A percentile compares a stretch with the other conserved stretches of the same genome.
These are phyloP conservation scores for Cryptococcus sp. DNA, from an alignment of 1,284 basidiomycete genomes.

Conservation along the genomic window DNA sequence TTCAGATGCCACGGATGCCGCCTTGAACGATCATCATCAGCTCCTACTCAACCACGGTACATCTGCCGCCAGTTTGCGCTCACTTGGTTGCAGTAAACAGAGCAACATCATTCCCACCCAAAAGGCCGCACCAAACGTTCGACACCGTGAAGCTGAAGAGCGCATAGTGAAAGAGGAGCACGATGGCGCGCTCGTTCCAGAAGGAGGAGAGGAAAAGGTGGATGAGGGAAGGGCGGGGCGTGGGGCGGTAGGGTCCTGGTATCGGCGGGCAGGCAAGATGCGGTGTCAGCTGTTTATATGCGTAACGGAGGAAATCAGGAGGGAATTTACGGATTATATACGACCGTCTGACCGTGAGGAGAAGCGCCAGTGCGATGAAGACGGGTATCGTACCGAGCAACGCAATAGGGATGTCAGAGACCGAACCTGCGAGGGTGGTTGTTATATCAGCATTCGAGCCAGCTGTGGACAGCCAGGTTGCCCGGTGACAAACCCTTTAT, in stretches of 20 bases:
- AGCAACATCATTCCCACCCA: conserved; percentile 8
- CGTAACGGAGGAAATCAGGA: conserved; percentile 9
- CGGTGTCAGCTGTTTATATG: too few species aligned
- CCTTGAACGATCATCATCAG: conserved; percentile 6
- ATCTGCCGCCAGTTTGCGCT: not conserved
- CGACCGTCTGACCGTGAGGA: conserved; percentile 24
- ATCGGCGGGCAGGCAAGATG: too few species aligned
- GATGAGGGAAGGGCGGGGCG: conserved; percentile 7
- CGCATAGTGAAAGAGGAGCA: conserved; percentile 23
- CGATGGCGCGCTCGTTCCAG: conserved; percentile 14
- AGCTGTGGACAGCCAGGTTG: too few species aligned
- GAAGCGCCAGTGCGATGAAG: conserved; percentile 32
- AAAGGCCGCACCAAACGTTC: conserved; percentile 13
- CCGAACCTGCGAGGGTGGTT: conserved; percentile 1
- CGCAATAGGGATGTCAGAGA: conserved; percentile 47
- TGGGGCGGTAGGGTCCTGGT: conserved; percentile 12
- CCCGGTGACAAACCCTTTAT: conserved; percentile 10
- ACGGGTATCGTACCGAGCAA: conserved; percentile 59
- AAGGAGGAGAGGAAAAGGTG: conserved; percentile 22
- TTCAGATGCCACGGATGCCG: conserved; percentile 46
- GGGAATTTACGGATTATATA: conserved; percentile 36
- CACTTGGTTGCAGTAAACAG: conserved; percentile 18
- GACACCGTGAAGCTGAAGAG: conserved; percentile 20
- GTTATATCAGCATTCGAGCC: not conserved
- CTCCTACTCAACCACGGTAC: not conserved